These are phyloP conservation scores for Penicillium robsamsonii DNA, from an alignment of 495 filamentous ascomycete species.

Conservation along the genomic window DNA sequence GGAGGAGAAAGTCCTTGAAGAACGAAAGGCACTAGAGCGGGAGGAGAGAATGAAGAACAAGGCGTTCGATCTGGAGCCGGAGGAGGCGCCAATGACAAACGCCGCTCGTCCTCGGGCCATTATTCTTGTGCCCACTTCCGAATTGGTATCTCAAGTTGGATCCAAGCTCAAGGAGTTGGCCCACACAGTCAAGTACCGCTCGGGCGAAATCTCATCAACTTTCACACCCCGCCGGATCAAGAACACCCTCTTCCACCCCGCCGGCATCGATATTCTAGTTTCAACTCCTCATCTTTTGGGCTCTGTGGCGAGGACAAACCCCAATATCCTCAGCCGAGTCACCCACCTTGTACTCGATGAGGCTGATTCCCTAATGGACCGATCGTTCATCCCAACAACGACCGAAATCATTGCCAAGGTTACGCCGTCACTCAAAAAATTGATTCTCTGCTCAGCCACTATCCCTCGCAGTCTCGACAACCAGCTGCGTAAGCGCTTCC, in stretches of 20 bases:
- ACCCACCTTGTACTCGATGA: conserved; percentile 87
- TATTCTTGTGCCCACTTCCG: conserved; percentile 89
- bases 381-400: conserved; percentile 81
- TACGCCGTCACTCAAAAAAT: conserved; percentile 73
- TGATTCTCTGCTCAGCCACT: conserved; percentile 95
- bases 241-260: conserved; percentile 73
- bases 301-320: conserved; percentile 80
- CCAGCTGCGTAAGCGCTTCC: conserved; percentile 76
- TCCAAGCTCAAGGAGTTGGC: conserved; percentile 73
- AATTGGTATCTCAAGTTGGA: conserved; percentile 87
- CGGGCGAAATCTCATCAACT: conserved; percentile 73
- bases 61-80: conserved; percentile 53
- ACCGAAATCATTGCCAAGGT: conserved; percentile 74
- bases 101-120: conserved; percentile 77
- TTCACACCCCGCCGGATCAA: conserved; percentile 78
- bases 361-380: conserved; percentile 91
- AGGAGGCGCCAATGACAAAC: conserved; percentile 53
- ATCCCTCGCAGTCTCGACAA: conserved; percentile 86
- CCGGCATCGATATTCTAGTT: conserved; percentile 81
- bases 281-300: conserved; percentile 85
- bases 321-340: conserved; percentile 84
- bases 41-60: conserved; percentile 50
- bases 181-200: conserved; percentile 79
- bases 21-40: conserved; percentile 44
- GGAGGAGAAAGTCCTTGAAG: conserved; percentile 50